Conservation (phyloP, 2,329 filamentous ascomycete species). For the Talaromyces pinophilus region DNA sequence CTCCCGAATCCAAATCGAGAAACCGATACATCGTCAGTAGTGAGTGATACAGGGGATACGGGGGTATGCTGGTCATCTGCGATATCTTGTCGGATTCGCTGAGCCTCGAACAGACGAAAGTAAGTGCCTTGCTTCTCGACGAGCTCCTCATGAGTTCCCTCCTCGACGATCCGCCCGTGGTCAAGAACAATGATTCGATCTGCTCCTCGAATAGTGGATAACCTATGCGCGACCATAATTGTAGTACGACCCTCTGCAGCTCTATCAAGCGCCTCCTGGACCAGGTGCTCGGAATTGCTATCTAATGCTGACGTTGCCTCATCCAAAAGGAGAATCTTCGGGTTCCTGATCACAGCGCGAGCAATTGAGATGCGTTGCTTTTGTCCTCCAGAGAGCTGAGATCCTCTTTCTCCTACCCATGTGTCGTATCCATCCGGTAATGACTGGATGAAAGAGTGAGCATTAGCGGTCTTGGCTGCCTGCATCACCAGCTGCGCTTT, state of each 20-base stretch:
- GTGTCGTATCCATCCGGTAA: slow-evolving; percentile 82
- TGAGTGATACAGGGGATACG: not conserved
- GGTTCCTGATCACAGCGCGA: slow-evolving; percentile 75
- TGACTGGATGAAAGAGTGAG: slow-evolving; percentile 74
- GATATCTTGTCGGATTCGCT: not conserved
- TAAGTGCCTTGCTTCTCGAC: not conserved
- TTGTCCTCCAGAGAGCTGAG: slow-evolving; percentile 83
- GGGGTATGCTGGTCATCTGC: not conserved
- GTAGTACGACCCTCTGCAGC: not conserved
- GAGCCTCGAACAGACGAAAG: not conserved
- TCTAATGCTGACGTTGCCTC: slow-evolving; percentile 89
- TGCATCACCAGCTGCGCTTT: slow-evolving; percentile 25
- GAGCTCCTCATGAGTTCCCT: not conserved
- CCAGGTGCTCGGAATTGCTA: slow-evolving; percentile 13
- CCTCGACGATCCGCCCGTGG: not conserved
- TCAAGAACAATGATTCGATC: not conserved
- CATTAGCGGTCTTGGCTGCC: slow-evolving; percentile 48
- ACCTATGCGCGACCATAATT: not conserved
- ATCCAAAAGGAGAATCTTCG: slow-evolving; percentile 80
- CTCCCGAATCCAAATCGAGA: not conserved
- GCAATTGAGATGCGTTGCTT: slow-evolving; percentile 90
- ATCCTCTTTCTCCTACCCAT: slow-evolving; percentile 79
- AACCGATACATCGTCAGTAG: not conserved
- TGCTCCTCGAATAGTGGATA: not conserved
- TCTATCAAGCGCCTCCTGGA: not conserved